Percentiles rank a stretch among this genome's conserved stretches.
Conservation (phyloP, 352 stramenopile species). For the Sclerospora graminicola region DNA sequence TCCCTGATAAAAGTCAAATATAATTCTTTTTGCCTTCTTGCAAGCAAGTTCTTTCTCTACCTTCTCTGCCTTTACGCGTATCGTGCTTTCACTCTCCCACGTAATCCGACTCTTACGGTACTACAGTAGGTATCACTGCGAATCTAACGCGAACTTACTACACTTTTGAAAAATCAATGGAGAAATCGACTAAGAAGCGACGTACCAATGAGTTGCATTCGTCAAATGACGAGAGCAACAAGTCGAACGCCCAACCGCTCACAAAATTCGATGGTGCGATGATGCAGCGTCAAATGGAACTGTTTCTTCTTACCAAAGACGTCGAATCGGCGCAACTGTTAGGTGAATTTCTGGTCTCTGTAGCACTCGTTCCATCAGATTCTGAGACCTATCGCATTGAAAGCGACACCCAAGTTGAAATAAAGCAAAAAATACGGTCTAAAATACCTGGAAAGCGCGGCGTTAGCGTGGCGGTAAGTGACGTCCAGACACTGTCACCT, state of each 20-base stretch:
- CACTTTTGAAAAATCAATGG: slow-evolving; percentile 12
- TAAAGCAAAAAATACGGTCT: too few species aligned
- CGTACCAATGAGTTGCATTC: slow-evolving; percentile 11
- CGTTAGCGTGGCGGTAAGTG: slow-evolving; percentile 6
- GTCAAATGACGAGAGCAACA: background rate
- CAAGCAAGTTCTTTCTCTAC: too few species aligned
- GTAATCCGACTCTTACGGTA: too few species aligned
- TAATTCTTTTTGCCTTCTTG: too few species aligned
- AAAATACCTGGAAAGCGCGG: background rate
- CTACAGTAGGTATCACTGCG: background rate
- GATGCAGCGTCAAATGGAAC: slow-evolving; percentile 55
- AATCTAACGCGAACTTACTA: slow-evolving; percentile 16
- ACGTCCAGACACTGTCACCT: slow-evolving; percentile 5
- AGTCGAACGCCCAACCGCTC: background rate
- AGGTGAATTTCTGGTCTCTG: slow-evolving; percentile 44
- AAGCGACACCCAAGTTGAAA: background rate
- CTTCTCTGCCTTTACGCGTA: too few species aligned
- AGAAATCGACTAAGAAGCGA: slow-evolving; percentile 24
- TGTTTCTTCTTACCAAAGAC: slow-evolving; percentile 37
- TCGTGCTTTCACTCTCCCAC: too few species aligned
- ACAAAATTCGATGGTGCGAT: slow-evolving; percentile 23
- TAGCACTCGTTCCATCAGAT: slow-evolving; percentile 25
- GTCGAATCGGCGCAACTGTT: slow-evolving; percentile 54
- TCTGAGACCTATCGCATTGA: background rate
- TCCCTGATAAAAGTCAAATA: too few species aligned